phyloP scores from a whole-genome alignment of 2,329 filamentous ascomycete genomes.

The Hyphodiscus sp. region DNA sequence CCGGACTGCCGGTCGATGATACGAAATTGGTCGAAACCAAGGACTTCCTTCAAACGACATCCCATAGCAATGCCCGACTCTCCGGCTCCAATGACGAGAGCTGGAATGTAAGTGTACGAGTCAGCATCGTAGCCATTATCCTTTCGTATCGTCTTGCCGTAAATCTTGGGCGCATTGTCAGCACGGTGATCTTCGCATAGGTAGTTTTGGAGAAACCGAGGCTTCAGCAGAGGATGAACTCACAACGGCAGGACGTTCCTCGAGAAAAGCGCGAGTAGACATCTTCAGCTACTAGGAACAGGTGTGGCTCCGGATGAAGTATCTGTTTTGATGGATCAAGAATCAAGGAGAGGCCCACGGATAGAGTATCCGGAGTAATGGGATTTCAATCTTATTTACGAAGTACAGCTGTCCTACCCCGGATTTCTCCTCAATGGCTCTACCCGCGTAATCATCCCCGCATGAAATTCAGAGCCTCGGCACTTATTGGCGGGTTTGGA shows the following conservation, averaged over 20 bases:
- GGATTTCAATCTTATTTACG: neutral
- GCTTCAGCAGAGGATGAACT: neutral
- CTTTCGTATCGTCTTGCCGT: slow-evolving; percentile 32
- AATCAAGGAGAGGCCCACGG: neutral
- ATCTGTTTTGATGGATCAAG: neutral
- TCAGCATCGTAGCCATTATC: slow-evolving; percentile 33
- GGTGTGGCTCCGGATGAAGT: neutral
- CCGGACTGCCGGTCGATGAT: slow-evolving; percentile 51
- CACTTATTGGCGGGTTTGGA: no score
- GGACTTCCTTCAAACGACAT: slow-evolving; percentile 45
- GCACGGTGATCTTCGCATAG: neutral
- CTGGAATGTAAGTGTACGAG: slow-evolving; percentile 32
- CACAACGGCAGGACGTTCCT: neutral
- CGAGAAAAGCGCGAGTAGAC: neutral
- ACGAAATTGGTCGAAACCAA: slow-evolving; percentile 51
- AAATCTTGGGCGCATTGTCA: slow-evolving; percentile 11
- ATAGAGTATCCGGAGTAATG: neutral
- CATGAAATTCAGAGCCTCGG: no score
- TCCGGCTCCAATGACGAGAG: slow-evolving; percentile 51
- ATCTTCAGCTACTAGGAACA: neutral
- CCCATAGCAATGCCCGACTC: slow-evolving; percentile 54
- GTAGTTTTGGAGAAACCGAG: neutral
- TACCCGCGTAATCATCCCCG: no score
- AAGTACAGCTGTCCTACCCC: neutral
- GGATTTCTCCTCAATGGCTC: no score